phyloP scores from a whole-genome alignment of 2,329 filamentous ascomycete genomes.

The Talaromyces sp. region DNA sequence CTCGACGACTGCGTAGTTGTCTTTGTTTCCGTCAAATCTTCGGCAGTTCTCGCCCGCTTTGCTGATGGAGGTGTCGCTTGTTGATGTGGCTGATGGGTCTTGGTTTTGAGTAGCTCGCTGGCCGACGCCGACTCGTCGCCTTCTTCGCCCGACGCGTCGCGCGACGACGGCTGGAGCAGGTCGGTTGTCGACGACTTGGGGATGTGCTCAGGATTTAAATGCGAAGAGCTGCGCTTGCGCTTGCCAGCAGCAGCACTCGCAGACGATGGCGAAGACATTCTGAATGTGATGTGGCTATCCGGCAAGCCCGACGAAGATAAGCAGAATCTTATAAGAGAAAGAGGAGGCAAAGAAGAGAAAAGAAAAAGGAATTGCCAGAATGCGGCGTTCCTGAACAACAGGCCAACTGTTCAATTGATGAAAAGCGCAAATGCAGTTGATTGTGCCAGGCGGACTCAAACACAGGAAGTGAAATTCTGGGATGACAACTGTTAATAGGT shows the following conservation, averaged over 20 bases:
- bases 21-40: conserved; percentile 20
- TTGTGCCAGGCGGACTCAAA: background rate
- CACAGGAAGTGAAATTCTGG: background rate
- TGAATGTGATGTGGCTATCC: background rate
- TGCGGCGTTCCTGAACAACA: background rate
- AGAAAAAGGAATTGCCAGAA: background rate
- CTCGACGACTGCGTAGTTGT: conserved; percentile 8
- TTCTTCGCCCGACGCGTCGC: conserved; percentile 79
- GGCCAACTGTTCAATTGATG: background rate
- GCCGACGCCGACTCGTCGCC: conserved; percentile 64
- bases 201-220: conserved; percentile 40
- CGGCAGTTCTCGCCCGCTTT: conserved; percentile 68
- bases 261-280: conserved; percentile 59
- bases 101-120: conserved; percentile 17
- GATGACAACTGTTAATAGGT: background rate
- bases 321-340: background rate
- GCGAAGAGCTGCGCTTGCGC: conserved; percentile 65
- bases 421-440: background rate
- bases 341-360: background rate
- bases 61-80: conserved; percentile 53
- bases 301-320: background rate
- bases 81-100: conserved; percentile 49
- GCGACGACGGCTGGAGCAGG: conserved; percentile 66
- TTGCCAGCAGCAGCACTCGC: conserved; percentile 54
- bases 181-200: conserved; percentile 52